Conservation (phyloP, 1,139 yeast species). For the Magnusiomyces tetraspermus region DNA sequence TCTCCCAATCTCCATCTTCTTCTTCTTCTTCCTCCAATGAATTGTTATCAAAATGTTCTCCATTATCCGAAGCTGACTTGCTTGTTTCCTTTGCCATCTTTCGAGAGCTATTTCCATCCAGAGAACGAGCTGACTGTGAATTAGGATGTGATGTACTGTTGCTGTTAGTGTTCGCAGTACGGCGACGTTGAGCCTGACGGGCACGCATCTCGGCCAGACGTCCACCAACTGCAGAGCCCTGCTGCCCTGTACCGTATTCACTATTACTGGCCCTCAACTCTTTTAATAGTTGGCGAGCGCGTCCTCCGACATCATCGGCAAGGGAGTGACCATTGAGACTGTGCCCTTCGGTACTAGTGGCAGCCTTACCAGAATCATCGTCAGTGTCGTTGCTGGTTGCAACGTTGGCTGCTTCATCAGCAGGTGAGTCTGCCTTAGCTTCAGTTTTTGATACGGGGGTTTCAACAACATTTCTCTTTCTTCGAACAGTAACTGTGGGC, state of each 20-base stretch:
- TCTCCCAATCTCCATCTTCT: background rate
- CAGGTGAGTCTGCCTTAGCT: background rate
- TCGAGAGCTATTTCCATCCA: background rate
- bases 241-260: constrained; percentile 14
- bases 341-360: background rate
- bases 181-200: constrained; percentile 11
- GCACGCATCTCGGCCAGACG: constrained; percentile 16
- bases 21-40: background rate
- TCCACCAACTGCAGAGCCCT: constrained; percentile 5
- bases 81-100: background rate
- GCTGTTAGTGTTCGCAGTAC: background rate
- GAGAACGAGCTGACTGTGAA: background rate
- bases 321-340: constrained; percentile 29
- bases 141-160: background rate
- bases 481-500: no score
- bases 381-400: background rate
- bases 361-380: background rate
- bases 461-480: no score
- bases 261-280: constrained; percentile 41
- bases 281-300: constrained; percentile 52
- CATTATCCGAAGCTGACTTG: background rate
- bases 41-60: background rate
- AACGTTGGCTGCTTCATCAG: background rate
- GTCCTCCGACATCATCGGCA: constrained; percentile 45
- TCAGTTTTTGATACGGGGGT: no score